phyloP scores from a whole-genome alignment of 768 basidiomycete species.

The Leucocoprinus sp. region DNA sequence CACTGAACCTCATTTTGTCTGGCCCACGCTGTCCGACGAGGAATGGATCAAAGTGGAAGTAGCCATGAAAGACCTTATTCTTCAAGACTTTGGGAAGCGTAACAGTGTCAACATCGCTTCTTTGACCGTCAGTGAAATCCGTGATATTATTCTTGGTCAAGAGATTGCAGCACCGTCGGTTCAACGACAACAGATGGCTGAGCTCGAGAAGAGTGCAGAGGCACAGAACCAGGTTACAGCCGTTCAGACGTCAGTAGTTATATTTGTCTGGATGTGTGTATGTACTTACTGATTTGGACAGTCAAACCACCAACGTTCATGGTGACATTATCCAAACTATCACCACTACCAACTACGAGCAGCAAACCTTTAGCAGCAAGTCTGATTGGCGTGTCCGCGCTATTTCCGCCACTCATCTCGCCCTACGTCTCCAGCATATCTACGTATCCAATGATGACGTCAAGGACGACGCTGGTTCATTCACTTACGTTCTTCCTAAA shows the following conservation, averaged over 20 bases:
- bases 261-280: not conserved
- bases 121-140: slow-evolving; percentile 90
- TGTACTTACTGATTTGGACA: slow-evolving; percentile 18
- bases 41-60: slow-evolving; percentile 99
- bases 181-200: slow-evolving; percentile 99
- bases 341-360: slow-evolving; percentile 97
- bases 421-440: slow-evolving; percentile 95
- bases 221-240: slow-evolving; percentile 95
- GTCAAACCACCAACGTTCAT: slow-evolving; percentile 95
- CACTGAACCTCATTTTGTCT: slow-evolving; percentile 96
- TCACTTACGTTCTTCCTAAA: slow-evolving; percentile 95
- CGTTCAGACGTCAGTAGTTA: slow-evolving; percentile 66
- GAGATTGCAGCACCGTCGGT: slow-evolving; percentile 94
- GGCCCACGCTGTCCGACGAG: slow-evolving; percentile 88
- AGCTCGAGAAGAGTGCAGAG: slow-evolving; percentile 93
- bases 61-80: slow-evolving; percentile 94
- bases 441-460: slow-evolving; percentile 99
- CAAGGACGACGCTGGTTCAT: slow-evolving; percentile 92
- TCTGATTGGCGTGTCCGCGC: slow-evolving; percentile 99
- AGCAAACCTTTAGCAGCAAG: slow-evolving; percentile 98
- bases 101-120: slow-evolving; percentile 99
- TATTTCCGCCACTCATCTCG: slow-evolving; percentile 93
- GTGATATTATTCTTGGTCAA: slow-evolving; percentile 98
- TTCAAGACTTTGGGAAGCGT: slow-evolving; percentile 95
- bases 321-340: slow-evolving; percentile 94